Base-by-base conservation (phyloP, 345 rosid genomes). In the Salix purpurea region DNA sequence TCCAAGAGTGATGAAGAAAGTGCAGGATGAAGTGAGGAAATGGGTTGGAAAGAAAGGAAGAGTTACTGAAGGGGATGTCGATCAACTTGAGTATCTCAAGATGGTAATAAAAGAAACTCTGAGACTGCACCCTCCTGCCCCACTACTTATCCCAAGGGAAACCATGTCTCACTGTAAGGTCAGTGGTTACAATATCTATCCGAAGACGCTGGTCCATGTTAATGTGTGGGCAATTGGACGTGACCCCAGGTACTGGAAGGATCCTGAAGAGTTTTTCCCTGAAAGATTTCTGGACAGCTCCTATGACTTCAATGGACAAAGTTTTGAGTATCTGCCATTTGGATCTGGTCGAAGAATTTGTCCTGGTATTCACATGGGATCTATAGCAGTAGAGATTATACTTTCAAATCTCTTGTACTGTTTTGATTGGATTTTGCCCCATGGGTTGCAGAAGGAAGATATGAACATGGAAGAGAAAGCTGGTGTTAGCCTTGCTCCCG, bases 1-100 rank as follows among this genome's bases (percentile, higher is more conserved):
- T 13, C 89, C 90, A 56, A 80, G 79, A 72, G 69, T 84, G 58
- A 86, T 91, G 93, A 81, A 88, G 74, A 92, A 85, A 86, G 91
- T 82, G 15, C 93, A 88, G 74, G 84, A 82, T 1, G 91, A 90
- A 72, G 70, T 69, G 15, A 69, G 75, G 66, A 77, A 28, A 21
- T 28, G 6, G 16, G 32, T 50, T 16, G 74, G 65, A 42, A 9
- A 32, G 5, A 37, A 65, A 54, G 36, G 34, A 37, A 70, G 14
- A 12, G 91, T 16, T 83, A 36, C 78, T 50, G 4, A 74, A 44
- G 36, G 7, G 0, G 86, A 79, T 48, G 36, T 79, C 1, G 80
- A 80, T 50, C 46, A 77, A 64, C 84, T 89, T 21, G 48, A 77
- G 6, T 89, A 87, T 77, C 75, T 89, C 7, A 84, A 81, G 70